phyloP scores from a whole-genome alignment of 495 filamentous ascomycete species.

The Xylaria longipes region DNA sequence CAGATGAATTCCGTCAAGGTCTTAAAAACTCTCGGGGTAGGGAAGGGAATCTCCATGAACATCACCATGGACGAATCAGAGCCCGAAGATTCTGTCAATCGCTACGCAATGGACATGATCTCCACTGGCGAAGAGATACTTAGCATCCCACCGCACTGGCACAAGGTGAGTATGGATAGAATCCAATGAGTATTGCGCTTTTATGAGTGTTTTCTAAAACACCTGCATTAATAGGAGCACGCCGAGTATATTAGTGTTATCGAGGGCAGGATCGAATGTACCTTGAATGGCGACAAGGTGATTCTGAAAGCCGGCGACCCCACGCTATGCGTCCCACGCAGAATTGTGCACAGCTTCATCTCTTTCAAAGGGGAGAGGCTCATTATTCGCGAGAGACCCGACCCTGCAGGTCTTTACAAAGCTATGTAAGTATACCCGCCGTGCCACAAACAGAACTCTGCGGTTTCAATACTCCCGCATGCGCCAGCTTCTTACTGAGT shows the following conservation, averaged over 20 bases:
- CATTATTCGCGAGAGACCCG: constrained; percentile 25
- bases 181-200: not conserved
- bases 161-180: constrained; percentile 29
- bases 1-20: not conserved
- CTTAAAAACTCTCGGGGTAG: not conserved
- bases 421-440: constrained; percentile 26
- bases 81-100: constrained; percentile 33
- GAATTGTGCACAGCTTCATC: constrained; percentile 28
- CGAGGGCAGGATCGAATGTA: constrained; percentile 31
- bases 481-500: too few relatives aligned
- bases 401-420: constrained; percentile 32
- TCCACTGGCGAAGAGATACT: constrained; percentile 32
- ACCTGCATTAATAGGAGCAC: constrained; percentile 25
- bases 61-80: constrained; percentile 29
- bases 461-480: not conserved
- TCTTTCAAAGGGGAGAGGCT: constrained; percentile 30
- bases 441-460: not conserved
- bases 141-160: constrained; percentile 34
- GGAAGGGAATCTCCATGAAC: constrained; percentile 29
- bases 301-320: constrained; percentile 32
- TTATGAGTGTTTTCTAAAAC: not conserved
- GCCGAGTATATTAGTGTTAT: constrained; percentile 30
- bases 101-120: constrained; percentile 30
- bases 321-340: constrained; percentile 24
- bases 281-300: constrained; percentile 28